A percentile compares a stretch with the other conserved stretches of the same genome.
Conservation (phyloP, 2,329 filamentous ascomycete genomes). For the Thelonectria rubi region DNA sequence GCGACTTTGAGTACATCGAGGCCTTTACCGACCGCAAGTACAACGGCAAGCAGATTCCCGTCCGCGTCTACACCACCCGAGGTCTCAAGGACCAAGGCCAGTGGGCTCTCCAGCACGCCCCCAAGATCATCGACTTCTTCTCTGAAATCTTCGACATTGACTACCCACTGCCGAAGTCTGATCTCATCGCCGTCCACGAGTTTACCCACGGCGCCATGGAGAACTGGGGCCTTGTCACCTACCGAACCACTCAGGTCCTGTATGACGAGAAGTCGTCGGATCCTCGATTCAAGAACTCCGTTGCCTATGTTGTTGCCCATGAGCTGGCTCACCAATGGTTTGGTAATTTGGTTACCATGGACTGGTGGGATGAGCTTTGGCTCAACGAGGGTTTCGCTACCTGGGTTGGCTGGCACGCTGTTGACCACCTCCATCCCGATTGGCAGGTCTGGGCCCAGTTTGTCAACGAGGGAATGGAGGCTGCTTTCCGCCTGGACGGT, state of each 20-base stretch:
- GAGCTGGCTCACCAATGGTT: slow-evolving; percentile 98
- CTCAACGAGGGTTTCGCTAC: slow-evolving; percentile 97
- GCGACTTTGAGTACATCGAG: slow-evolving; percentile 97
- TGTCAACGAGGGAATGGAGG: slow-evolving; percentile 92
- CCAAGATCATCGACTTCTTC: slow-evolving; percentile 95
- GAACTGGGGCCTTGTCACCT: slow-evolving; percentile 96
- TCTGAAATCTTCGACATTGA: slow-evolving; percentile 94
- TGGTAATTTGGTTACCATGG: slow-evolving; percentile 94
- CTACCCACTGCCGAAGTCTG: slow-evolving; percentile 91
- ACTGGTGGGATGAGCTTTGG: slow-evolving; percentile 96
- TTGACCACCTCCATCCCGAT: slow-evolving; percentile 91
- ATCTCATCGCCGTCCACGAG: slow-evolving; percentile 90
- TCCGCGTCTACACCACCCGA: slow-evolving; percentile 93
- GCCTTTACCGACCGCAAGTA: slow-evolving; percentile 89
- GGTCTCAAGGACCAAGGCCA: slow-evolving; percentile 93
- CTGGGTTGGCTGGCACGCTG: slow-evolving; percentile 95
- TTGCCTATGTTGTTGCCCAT: slow-evolving; percentile 98
- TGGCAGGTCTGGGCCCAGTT: slow-evolving; percentile 99
- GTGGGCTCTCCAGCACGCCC: slow-evolving; percentile 89
- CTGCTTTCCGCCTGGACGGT: slow-evolving; percentile 88
- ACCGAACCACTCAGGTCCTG: slow-evolving; percentile 93
- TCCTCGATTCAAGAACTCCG: slow-evolving; percentile 87
- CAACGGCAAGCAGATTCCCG: slow-evolving; percentile 88
- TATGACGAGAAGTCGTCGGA: slow-evolving; percentile 95
- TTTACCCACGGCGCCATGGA: slow-evolving; percentile 92